phyloP scores from a whole-genome alignment of 495 filamentous ascomycete genomes.

The Oidiodendron maius region DNA sequence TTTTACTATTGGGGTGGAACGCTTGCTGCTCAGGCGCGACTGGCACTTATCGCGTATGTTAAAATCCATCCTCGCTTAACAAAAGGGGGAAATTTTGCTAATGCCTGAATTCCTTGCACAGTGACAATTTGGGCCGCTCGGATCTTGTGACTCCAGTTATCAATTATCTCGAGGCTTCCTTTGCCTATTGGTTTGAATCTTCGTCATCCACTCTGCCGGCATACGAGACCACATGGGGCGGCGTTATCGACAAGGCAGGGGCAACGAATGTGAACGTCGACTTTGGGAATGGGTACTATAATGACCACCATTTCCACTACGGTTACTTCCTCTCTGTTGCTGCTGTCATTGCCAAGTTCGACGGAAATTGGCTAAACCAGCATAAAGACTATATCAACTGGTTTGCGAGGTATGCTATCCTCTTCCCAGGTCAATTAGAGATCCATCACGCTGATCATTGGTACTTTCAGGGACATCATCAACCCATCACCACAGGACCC shows the following conservation, averaged over 20 bases:
- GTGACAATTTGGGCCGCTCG: background rate
- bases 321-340: conserved; percentile 88
- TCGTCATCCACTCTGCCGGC: background rate
- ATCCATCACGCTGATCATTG: background rate
- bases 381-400: conserved; percentile 80
- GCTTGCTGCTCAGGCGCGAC: background rate
- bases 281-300: conserved; percentile 83
- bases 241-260: conserved; percentile 72
- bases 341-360: conserved; percentile 76
- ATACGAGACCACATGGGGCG: conserved; percentile 61
- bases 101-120: background rate
- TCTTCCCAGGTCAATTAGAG: background rate
- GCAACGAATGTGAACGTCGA: conserved; percentile 72
- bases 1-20: background rate
- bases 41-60: background rate
- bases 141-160: background rate
- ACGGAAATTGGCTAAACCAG: conserved; percentile 65
- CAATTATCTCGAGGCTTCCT: background rate
- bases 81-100: background rate
- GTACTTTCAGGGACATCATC: conserved; percentile 62
- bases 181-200: background rate
- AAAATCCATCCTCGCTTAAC: background rate
- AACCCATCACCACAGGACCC: conserved; percentile 68
- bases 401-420: conserved; percentile 36
- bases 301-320: conserved; percentile 94